Evolutionary conservation across 805 yeast genomes (phyloP).

Genomic region (Saturnispora quitensis): DNA sequence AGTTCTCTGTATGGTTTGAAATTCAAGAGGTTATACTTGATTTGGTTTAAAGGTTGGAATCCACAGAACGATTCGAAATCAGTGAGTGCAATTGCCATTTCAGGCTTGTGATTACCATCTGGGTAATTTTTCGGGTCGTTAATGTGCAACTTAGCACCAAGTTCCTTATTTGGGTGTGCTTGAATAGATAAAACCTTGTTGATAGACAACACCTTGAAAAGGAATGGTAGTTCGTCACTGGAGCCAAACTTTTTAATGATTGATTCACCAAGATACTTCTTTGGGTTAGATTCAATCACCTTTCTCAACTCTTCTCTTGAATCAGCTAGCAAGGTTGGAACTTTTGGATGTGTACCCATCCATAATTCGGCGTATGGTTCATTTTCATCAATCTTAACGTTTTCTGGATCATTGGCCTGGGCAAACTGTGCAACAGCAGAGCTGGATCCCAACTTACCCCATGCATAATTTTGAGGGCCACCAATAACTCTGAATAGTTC

Average conservation of each 20-base stretch:
- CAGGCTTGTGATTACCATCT: constrained; percentile 98
- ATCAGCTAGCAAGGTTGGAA: constrained; percentile 59
- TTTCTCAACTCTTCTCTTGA: constrained; percentile 50
- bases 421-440: constrained; percentile 91
- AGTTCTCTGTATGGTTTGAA: constrained; percentile 71
- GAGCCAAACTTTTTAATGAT: constrained; percentile 62
- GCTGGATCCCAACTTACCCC: constrained; percentile 64
- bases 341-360: constrained; percentile 98
- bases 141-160: constrained; percentile 68
- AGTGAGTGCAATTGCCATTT: constrained; percentile 97
- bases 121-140: constrained; percentile 91
- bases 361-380: constrained; percentile 95
- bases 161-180: constrained; percentile 92
- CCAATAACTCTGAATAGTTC: constrained; percentile 27
- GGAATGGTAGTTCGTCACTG: constrained; percentile 64
- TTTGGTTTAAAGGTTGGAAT: constrained; percentile 79
- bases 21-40: constrained; percentile 55
- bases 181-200: constrained; percentile 90
- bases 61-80: constrained; percentile 98
- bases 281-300: constrained; percentile 51
- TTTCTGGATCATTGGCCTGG: constrained; percentile 51
- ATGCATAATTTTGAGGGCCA: constrained; percentile 32
- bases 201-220: constrained; percentile 90
- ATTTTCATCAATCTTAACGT: constrained; percentile 49
- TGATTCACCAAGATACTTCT: constrained; percentile 44